Evolutionary conservation across 176 grass and related monocot species (phyloP), one percentile per base, ranked within the genome.

Genomic region (Chloris gayana): DNA sequence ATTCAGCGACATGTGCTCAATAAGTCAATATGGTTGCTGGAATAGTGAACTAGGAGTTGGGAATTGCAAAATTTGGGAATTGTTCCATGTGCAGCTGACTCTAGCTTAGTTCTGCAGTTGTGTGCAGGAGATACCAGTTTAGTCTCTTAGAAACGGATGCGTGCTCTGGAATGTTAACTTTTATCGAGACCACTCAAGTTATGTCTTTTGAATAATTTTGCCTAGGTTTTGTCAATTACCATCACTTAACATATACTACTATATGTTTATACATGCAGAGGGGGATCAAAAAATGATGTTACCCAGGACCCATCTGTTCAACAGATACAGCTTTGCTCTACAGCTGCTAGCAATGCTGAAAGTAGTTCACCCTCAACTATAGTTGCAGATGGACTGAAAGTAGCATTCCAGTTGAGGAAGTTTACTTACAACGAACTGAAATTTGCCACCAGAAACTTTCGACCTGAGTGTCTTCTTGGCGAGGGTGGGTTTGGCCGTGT

Each of bases 401-500:
- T 91, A 80, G 81, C 92, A 63, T 91, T 87, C 14, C 89, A 91
- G 45, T 71, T 94, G 65, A 86, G 81, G 63, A 94, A 87, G 72
- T 94, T 94, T 81, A 85, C 81, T 70, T 94, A 91, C 87, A 91
- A 68, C 69, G 92, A 94, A 77, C 89, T 94, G 17, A 94, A 91
- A 76, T 85, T 77, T 56, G 92, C 92, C 34, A 94, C 92, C 1
- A 72, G 92, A 87, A 94, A 94, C 81, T 94, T 94, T 75, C 82
- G 87, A 42, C 92, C 92, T 14, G 92, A 94, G 54, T 87, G 86
- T 79, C 84, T 94, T 75, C 92, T 94, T 67, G 92, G 92, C 24
- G 89, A 94, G 73, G 92, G 92, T n/a, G 92, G 92, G 49, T 94
- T 94, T 85, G 92, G 92, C 70, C 91, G 92, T 91, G 92, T 94